Base-by-base conservation (phyloP, 2,329 filamentous ascomycete species). In the Atkinsonella texensis region DNA sequence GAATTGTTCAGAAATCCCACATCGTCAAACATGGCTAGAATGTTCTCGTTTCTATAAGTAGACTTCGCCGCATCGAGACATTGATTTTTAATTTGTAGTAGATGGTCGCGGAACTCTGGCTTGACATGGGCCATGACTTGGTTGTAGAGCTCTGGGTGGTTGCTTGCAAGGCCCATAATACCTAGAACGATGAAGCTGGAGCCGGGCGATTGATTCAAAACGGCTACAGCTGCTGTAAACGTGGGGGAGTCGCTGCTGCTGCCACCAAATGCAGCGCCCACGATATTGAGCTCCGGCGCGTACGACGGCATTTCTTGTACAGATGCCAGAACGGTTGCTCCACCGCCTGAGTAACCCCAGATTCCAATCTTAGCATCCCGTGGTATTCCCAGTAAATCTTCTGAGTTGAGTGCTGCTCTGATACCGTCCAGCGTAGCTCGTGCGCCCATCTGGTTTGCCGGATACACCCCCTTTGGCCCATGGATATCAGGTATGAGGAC, bases 1-100 rank as follows among this genome's bases (percentile, higher is more conserved):
- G n/a, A 5, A n/a, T 31, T 32, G 17, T 5, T 33, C 43, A 46
- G 18, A 46, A 46, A 46, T 3, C 23, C 13, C 10, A 23, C 20
- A 33, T 66, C 60, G n/a, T 63, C 60, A 53, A 75, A 73, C 61
- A 73, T 74, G 15, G 12, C 15, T 2, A 60, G 60, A 4, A 74
- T 64, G 55, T 74, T 60, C 40, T 70, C 56, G 40, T 59, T 54
- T 1, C 54, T 53, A 50, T 65, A 74, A 9, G 54, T 56, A 3
- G 40, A 49, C 4, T 59, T 42, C 50, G 58, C 52, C 47, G 63
- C 57, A 46, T 54, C 41, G 23, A 64, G 20, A 56, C 61, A 62
- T 55, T 65, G 57, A 53, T 49, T 38, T 12, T 60, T 55, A 0
- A 58, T 58, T 31, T 67, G 20, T 52, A 60, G 56, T 35, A 62